Percentiles rank a stretch among this genome's conserved stretches.
Evolutionary conservation across 163 green algal species (phyloP).

Genomic region (Prototheca wickerhamii): DNA sequence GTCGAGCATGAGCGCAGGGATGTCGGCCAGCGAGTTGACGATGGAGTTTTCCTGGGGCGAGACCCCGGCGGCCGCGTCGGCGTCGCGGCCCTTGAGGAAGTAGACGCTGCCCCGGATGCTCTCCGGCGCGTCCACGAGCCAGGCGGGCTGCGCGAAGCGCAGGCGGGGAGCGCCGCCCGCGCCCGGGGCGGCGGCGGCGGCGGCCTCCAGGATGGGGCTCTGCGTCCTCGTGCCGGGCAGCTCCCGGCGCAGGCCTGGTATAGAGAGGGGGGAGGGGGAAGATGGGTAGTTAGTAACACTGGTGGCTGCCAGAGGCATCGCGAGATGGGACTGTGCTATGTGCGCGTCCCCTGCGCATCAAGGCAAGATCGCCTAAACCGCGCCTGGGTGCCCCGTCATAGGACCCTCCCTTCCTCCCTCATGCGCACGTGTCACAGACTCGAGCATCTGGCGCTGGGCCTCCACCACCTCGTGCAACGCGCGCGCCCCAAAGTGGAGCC

Average conservation of each 20-base stretch:
- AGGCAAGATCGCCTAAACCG: too few relatives aligned
- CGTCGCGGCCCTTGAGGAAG: constrained; percentile 5
- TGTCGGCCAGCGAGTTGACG: constrained; percentile 2
- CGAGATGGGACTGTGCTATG: background rate
- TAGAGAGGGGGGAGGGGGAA: background rate
- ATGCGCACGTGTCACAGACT: background rate
- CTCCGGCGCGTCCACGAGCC: constrained; percentile 1
- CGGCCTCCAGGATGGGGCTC: background rate
- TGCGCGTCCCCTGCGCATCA: too few relatives aligned
- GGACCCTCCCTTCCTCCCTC: background rate
- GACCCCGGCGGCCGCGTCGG: background rate
- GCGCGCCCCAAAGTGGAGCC: constrained; percentile 39
- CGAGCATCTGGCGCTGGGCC: constrained; percentile 4
- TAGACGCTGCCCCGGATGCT: constrained; percentile 9
- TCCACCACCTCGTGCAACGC: constrained; percentile 3
- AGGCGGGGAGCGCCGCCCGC: background rate
- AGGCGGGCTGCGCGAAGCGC: background rate
- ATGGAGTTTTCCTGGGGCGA: background rate
- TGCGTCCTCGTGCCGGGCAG: background rate
- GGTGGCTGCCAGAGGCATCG: background rate
- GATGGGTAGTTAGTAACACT: background rate
- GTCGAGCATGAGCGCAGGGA: constrained; percentile 13
- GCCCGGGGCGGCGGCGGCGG: background rate
- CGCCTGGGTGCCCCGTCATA: constrained; percentile 3
- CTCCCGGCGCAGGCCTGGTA: constrained; percentile 1